phyloP scores from a whole-genome alignment of 768 basidiomycete species.

The Leucogyrophana mollusca region DNA sequence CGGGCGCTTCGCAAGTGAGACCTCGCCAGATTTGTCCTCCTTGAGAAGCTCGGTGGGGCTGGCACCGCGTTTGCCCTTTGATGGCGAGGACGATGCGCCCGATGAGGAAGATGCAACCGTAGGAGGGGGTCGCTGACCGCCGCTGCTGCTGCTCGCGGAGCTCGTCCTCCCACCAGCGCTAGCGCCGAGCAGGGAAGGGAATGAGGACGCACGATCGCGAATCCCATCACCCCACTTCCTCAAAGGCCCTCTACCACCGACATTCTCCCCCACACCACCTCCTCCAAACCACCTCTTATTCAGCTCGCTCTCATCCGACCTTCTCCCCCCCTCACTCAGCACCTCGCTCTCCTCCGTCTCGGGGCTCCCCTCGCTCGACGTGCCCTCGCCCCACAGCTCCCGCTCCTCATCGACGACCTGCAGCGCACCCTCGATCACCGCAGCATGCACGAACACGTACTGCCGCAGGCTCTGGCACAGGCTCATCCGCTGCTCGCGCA shows the following conservation, averaged over 20 bases:
- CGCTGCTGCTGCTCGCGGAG: slow-evolving; percentile 4
- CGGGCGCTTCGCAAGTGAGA: slow-evolving; percentile 61
- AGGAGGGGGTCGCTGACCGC: slow-evolving; percentile 5
- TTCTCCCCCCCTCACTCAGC: slow-evolving; percentile 13
- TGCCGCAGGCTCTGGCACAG: slow-evolving; percentile 92
- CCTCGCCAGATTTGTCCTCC: slow-evolving; percentile 57
- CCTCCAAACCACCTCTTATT: slow-evolving; percentile 7
- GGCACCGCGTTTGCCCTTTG: slow-evolving; percentile 61
- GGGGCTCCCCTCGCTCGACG: slow-evolving; percentile 19
- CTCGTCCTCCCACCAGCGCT: neutral
- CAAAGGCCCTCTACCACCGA: neutral
- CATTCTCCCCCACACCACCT: slow-evolving; percentile 1
- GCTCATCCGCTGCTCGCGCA: slow-evolving; percentile 96
- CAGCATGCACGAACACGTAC: slow-evolving; percentile 91
- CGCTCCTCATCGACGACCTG: slow-evolving; percentile 74
- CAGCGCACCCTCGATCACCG: slow-evolving; percentile 77
- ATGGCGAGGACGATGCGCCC: slow-evolving; percentile 25
- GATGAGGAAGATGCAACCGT: slow-evolving; percentile 13
- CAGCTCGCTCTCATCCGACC: slow-evolving; percentile 15
- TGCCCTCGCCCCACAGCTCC: slow-evolving; percentile 30
- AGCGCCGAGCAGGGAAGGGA: slow-evolving; percentile 6
- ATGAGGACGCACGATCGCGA: slow-evolving; percentile 7
- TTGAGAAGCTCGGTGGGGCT: slow-evolving; percentile 70
- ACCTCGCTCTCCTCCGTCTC: slow-evolving; percentile 8
- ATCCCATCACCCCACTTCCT: neutral